Evolutionary conservation across 1,284 basidiomycete species (phyloP).

Genomic region (Paramarasmius palmivorus): DNA sequence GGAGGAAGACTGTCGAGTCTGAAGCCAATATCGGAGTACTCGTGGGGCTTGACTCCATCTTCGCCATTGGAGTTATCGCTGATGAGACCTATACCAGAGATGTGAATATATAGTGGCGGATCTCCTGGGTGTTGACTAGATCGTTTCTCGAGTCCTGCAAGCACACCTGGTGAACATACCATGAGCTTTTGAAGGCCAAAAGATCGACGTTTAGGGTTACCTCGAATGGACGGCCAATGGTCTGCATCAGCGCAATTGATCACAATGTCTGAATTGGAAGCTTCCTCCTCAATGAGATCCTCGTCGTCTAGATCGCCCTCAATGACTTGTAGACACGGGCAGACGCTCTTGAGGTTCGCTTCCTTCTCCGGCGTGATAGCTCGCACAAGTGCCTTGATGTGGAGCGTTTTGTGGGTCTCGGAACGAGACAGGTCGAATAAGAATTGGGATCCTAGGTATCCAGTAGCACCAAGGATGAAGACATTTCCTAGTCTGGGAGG

Average conservation of each 20-base stretch:
- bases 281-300: conserved; percentile 33
- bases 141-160: conserved; percentile 36
- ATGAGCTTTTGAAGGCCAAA: neutral
- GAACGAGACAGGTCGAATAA: conserved; percentile 28
- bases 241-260: conserved; percentile 43
- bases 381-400: conserved; percentile 36
- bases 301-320: conserved; percentile 38
- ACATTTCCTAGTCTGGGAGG: too few species aligned
- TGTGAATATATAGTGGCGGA: conserved; percentile 41
- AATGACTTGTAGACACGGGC: conserved; percentile 32
- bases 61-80: conserved; percentile 40
- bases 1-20: conserved; percentile 27
- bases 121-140: conserved; percentile 33
- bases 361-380: conserved; percentile 29
- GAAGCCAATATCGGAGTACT: conserved; percentile 38
- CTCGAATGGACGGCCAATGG: conserved; percentile 32
- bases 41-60: conserved; percentile 26
- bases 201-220: conserved; percentile 26
- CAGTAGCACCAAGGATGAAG: conserved; percentile 46
- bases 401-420: conserved; percentile 28
- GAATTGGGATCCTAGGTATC: conserved; percentile 43
- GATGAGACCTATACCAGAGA: conserved; percentile 39
- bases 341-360: conserved; percentile 27
- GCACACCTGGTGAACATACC: conserved; percentile 39
- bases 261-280: conserved; percentile 29